These are phyloP conservation scores for Penicillium nordicum DNA, from an alignment of 2,329 filamentous ascomycete species.

Conservation along the genomic window DNA sequence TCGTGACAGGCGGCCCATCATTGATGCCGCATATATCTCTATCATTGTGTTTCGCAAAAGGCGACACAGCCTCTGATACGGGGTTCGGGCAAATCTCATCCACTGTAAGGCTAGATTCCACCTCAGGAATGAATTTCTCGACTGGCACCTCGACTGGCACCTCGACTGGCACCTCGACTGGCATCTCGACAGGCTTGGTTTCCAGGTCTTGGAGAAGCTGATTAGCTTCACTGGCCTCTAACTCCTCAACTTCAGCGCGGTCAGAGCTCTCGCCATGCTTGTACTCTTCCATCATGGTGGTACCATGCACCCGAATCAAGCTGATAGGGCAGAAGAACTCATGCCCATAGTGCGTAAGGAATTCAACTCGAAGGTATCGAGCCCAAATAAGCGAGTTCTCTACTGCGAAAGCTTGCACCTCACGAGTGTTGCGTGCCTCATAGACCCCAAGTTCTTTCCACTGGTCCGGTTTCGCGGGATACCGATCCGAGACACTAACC, in stretches of 20 bases:
- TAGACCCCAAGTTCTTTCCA: constrained; percentile 88
- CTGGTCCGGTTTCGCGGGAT: constrained; percentile 85
- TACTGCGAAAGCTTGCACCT: constrained; percentile 92
- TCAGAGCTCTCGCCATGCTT: constrained; percentile 75
- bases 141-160: constrained; percentile 24
- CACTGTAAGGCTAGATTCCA: constrained; percentile 6
- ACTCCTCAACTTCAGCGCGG: constrained; percentile 57
- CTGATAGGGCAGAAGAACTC: constrained; percentile 96
- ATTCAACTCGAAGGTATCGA: constrained; percentile 86
- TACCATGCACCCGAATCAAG: constrained; percentile 85
- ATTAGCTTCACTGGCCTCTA: constrained; percentile 42
- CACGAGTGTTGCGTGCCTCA: constrained; percentile 85
- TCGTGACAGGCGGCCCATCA: constrained; percentile 11
- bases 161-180: constrained; percentile 21
- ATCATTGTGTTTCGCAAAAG: constrained; percentile 8
- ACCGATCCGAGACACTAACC: constrained; percentile 89
- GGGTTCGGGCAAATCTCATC: constrained; percentile 17
- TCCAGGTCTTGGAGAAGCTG: constrained; percentile 17
- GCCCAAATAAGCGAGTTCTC: constrained; percentile 95
- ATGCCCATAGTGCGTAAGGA: constrained; percentile 88
- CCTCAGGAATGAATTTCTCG: constrained; percentile 13
- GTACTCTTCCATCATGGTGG: constrained; percentile 89
- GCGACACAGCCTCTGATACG: constrained; percentile 12
- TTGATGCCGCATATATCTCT: constrained; percentile 18
- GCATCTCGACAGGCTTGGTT: constrained; percentile 18